phyloP scores from a whole-genome alignment of 257 asterid genomes.

The Ajuga chamaepitys region DNA sequence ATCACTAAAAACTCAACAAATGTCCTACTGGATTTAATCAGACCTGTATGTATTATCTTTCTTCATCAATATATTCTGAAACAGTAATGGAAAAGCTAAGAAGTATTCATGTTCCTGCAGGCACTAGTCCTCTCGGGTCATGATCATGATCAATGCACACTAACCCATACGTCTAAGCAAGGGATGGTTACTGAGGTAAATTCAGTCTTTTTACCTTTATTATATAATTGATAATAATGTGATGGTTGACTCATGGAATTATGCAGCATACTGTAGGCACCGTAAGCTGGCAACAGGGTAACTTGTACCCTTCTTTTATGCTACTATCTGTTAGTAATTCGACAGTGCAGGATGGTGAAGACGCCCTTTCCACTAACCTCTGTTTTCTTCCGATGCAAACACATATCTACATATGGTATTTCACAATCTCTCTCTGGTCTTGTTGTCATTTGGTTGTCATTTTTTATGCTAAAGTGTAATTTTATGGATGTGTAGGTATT shows the following conservation, averaged over 20 bases:
- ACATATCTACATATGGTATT: slow-evolving; percentile 74
- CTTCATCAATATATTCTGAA: slow-evolving; percentile 12
- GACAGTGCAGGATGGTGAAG: slow-evolving; percentile 27
- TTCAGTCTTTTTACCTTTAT: neutral
- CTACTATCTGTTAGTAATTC: slow-evolving; percentile 65
- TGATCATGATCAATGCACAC: slow-evolving; percentile 95
- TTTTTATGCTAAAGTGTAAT: slow-evolving; percentile 9
- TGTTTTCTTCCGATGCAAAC: slow-evolving; percentile 89
- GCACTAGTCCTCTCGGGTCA: slow-evolving; percentile 83
- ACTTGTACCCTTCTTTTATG: slow-evolving; percentile 89
- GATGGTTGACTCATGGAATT: slow-evolving; percentile 24
- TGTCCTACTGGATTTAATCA: slow-evolving; percentile 51
- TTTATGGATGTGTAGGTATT: slow-evolving; percentile 51
- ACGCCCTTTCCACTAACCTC: slow-evolving; percentile 43
- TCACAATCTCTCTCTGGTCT: neutral
- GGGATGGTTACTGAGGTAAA: slow-evolving; percentile 74
- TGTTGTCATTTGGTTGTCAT: neutral
- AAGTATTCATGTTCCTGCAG: slow-evolving; percentile 35
- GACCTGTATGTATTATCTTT: slow-evolving; percentile 58
- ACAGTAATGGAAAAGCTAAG: slow-evolving; percentile 1
- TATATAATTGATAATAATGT: neutral
- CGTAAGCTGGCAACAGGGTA: slow-evolving; percentile 98
- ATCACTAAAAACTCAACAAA: slow-evolving; percentile 47
- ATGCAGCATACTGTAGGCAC: slow-evolving; percentile 97
- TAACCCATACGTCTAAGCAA: slow-evolving; percentile 43